Evolutionary conservation across 75 land plant species (phyloP).

Genomic region (Gnetum montanum): DNA sequence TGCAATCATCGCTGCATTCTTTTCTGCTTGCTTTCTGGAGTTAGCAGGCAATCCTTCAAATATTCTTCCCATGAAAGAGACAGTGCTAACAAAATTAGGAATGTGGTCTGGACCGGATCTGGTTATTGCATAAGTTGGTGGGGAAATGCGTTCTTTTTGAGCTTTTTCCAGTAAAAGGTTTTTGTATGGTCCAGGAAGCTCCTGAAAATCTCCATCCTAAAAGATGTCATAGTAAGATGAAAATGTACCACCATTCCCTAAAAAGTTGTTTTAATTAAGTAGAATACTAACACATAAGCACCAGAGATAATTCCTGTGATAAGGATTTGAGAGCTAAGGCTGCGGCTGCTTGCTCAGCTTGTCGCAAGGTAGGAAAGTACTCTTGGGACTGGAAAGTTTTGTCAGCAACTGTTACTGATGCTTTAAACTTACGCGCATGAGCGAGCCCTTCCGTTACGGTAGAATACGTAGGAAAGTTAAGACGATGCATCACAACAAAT

Average conservation of each 20-base stretch:
- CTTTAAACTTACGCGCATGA: constrained; percentile 32
- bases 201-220: too few relatives aligned
- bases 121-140: constrained; percentile 34
- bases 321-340: constrained; percentile 26
- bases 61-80: constrained; percentile 29
- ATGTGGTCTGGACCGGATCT: constrained; percentile 19
- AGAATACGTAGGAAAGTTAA: constrained; percentile 28
- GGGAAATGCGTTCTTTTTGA: constrained; percentile 32
- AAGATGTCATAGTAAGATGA: too few relatives aligned
- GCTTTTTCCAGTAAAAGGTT: constrained; percentile 40
- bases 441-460: constrained; percentile 27
- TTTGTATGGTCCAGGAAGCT: constrained; percentile 37
- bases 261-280: too few relatives aligned
- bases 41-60: constrained; percentile 39
- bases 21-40: constrained; percentile 63
- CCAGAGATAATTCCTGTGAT: constrained; percentile 14
- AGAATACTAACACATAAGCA: too few relatives aligned
- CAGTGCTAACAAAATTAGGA: constrained; percentile 33
- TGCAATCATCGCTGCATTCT: constrained; percentile 51
- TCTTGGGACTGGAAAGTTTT: constrained; percentile 26
- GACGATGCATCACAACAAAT: constrained; percentile 21
- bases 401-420: constrained; percentile 24
- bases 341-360: constrained; percentile 41
- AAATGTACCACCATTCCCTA: too few relatives aligned
- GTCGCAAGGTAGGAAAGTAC: constrained; percentile 23